Percentiles rank a stretch among this genome's conserved stretches.
Evolutionary conservation across 768 basidiomycete species (phyloP).

Genomic region (Naematelia aurantialba): DNA sequence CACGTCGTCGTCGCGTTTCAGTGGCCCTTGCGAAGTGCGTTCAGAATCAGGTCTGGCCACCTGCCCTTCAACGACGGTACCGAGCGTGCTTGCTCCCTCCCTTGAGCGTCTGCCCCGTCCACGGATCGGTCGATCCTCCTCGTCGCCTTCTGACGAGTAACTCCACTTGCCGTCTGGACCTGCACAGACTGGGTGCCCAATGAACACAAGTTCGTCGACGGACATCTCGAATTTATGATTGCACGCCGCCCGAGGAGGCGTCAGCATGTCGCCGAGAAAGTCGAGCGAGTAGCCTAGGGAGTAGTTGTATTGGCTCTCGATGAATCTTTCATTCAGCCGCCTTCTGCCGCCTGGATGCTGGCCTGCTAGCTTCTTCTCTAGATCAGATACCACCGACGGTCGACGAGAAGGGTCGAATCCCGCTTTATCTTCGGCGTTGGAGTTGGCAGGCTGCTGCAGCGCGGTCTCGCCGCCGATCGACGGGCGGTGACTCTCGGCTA

Average conservation of each 20-base stretch:
- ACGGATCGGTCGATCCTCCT: neutral
- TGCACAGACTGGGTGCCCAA: constrained; percentile 88
- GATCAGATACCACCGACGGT: constrained; percentile 1
- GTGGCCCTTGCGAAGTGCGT: neutral
- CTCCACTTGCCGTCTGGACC: constrained; percentile 70
- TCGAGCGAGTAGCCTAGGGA: constrained; percentile 77
- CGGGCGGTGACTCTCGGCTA: neutral
- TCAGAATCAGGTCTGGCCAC: neutral
- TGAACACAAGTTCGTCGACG: constrained; percentile 85
- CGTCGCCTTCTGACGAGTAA: constrained; percentile 50
- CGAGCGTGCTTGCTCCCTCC: constrained; percentile 20
- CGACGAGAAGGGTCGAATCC: constrained; percentile 10
- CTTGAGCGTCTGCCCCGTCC: constrained; percentile 18
- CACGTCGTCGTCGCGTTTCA: constrained; percentile 18
- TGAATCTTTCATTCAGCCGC: constrained; percentile 15
- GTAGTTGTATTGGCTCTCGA: constrained; percentile 46
- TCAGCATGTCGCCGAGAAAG: constrained; percentile 75
- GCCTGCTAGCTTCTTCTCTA: neutral
- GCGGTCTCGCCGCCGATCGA: neutral
- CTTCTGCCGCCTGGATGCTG: neutral
- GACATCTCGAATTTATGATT: constrained; percentile 92
- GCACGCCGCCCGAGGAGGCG: constrained; percentile 71
- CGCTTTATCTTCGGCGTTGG: neutral
- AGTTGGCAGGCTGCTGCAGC: neutral
- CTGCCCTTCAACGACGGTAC: constrained; percentile 24